A percentile compares a stretch with the other conserved stretches of the same genome.
phyloP scores from a whole-genome alignment of 306 rosid species.

The Prunus armeniaca region DNA sequence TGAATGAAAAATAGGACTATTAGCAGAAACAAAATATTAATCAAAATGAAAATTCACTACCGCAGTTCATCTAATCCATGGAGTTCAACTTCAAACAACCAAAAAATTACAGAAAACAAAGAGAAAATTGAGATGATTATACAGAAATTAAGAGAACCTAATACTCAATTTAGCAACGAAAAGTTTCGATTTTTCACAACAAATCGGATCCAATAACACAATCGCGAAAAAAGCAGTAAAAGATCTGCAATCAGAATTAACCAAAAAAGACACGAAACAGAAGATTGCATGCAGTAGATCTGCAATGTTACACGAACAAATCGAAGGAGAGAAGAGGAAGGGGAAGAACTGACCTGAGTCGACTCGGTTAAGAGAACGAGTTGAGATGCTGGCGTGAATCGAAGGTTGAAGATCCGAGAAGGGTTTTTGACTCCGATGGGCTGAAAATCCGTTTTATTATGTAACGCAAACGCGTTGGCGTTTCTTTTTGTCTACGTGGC shows the following conservation, averaged over 20 bases:
- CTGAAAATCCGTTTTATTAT: not conserved
- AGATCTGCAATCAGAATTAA: not conserved
- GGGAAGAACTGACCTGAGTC: slow-evolving; percentile 24
- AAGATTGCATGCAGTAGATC: slow-evolving; percentile 16
- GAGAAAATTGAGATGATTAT: not conserved
- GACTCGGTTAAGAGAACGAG: not conserved
- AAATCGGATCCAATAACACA: not conserved
- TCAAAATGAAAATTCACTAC: not conserved
- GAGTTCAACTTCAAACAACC: not conserved
- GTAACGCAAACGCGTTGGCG: not conserved
- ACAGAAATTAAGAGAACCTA: too few relatives aligned
- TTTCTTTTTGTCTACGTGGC: not conserved
- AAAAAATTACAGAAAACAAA: not conserved
- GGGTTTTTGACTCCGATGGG: not conserved
- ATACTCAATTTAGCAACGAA: not conserved
- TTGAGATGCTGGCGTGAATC: not conserved
- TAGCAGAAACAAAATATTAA: not conserved
- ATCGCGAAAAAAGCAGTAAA: not conserved
- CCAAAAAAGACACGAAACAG: not conserved
- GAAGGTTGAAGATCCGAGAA: not conserved
- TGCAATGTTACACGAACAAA: not conserved
- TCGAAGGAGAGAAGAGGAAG: not conserved
- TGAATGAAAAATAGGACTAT: not conserved
- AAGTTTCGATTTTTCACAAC: not conserved
- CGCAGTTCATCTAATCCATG: not conserved